These are phyloP conservation scores for Pichia inconspicua DNA, from an alignment of 1,139 yeast genomes.

Conservation along the genomic window DNA sequence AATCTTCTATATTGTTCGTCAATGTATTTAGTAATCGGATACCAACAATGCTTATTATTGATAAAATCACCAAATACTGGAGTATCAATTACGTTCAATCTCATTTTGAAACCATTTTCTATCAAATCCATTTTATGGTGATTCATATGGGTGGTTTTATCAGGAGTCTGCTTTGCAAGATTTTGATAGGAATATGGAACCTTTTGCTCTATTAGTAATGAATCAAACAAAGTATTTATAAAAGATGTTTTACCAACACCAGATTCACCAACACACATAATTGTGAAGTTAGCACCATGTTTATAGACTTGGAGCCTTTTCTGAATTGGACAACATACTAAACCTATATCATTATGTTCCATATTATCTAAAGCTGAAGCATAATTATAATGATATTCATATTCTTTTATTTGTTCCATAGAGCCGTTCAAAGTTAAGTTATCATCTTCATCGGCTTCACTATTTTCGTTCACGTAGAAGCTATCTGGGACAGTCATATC, in stretches of 20 bases:
- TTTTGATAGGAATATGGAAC: background rate
- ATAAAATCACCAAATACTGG: slow-evolving; percentile 94
- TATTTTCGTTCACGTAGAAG: slow-evolving; percentile 2
- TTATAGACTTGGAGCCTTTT: slow-evolving; percentile 23
- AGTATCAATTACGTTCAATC: slow-evolving; percentile 76
- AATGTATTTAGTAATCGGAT: slow-evolving; percentile 83
- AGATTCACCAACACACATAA: slow-evolving; percentile 39
- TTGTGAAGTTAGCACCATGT: slow-evolving; percentile 34
- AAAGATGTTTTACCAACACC: slow-evolving; percentile 40
- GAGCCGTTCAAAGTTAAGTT: slow-evolving; percentile 1
- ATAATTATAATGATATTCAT: slow-evolving; percentile 20
- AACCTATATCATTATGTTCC: slow-evolving; percentile 22
- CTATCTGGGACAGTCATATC: background rate
- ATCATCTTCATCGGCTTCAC: slow-evolving; percentile 11
- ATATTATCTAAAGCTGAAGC: slow-evolving; percentile 21
- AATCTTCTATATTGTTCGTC: slow-evolving; percentile 57
- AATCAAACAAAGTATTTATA: slow-evolving; percentile 36
- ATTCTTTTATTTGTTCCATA: slow-evolving; percentile 1
- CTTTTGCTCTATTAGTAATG: slow-evolving; percentile 13
- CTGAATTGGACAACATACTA: slow-evolving; percentile 25
- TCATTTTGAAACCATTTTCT: slow-evolving; percentile 82
- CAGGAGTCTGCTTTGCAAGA: slow-evolving; percentile 11
- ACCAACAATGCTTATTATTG: slow-evolving; percentile 86
- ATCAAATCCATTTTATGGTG: slow-evolving; percentile 37
- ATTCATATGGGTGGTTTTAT: slow-evolving; percentile 33